Evolutionary conservation across 352 stramenopile species (phyloP).

Genomic region (Plasmopara viticola): DNA sequence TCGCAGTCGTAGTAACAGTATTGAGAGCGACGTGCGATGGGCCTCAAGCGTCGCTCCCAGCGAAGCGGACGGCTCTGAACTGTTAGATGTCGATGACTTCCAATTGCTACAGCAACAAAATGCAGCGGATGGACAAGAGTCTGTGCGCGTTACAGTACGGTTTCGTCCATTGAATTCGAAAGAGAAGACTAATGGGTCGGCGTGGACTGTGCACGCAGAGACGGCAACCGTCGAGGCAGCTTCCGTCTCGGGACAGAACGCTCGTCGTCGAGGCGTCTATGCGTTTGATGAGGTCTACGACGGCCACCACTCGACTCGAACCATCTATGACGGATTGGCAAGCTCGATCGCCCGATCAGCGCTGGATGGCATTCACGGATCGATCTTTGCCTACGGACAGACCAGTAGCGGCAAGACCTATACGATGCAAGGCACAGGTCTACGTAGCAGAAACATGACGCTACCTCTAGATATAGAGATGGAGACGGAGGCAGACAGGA

Average conservation of each 20-base stretch:
- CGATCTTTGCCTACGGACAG: constrained; percentile 80
- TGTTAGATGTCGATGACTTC: constrained; percentile 32
- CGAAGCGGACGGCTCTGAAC: constrained; percentile 26
- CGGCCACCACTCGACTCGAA: constrained; percentile 33
- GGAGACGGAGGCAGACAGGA: constrained; percentile 28
- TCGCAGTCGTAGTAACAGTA: constrained; percentile 29
- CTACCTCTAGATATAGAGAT: constrained; percentile 10
- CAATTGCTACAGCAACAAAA: constrained; percentile 21
- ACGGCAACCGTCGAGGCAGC: constrained; percentile 28
- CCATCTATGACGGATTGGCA: constrained; percentile 65
- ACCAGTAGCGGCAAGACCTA: constrained; percentile 80
- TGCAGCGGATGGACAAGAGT: constrained; percentile 14
- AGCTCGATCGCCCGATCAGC: constrained; percentile 59
- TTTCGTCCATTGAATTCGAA: constrained; percentile 30
- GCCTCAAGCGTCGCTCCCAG: constrained; percentile 15
- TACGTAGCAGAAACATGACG: constrained; percentile 10
- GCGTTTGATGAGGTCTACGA: constrained; percentile 52
- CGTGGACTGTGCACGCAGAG: constrained; percentile 30
- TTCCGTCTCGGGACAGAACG: constrained; percentile 10
- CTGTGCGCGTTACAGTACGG: constrained; percentile 34
- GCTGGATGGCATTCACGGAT: constrained; percentile 68
- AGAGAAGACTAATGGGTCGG: constrained; percentile 24
- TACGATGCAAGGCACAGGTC: constrained; percentile 53
- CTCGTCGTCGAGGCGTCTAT: constrained; percentile 28
- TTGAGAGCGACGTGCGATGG: constrained; percentile 23